These are phyloP conservation scores for Psilocybe cyanescens DNA, from an alignment of 768 basidiomycete genomes.

Conservation along the genomic window DNA sequence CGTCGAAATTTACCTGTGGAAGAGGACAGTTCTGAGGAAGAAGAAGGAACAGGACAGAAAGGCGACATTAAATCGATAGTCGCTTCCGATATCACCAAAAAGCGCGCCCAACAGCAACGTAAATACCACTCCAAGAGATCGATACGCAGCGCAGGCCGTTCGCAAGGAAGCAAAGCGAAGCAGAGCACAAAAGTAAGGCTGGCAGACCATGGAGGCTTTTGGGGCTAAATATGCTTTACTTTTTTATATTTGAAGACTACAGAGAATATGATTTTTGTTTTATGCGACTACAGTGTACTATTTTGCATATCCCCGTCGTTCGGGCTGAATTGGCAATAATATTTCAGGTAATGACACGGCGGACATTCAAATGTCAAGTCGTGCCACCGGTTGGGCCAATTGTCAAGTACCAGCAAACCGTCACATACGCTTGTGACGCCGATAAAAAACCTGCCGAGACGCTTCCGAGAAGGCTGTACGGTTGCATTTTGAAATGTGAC, in stretches of 20 bases:
- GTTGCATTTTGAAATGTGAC: no score
- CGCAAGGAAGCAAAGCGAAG: conserved; percentile 86
- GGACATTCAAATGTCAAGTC: no score
- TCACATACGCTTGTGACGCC: no score
- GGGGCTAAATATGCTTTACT: conserved; percentile 45
- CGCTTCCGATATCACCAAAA: conserved; percentile 59
- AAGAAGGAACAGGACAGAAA: conserved; percentile 31
- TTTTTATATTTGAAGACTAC: not conserved
- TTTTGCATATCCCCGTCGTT: no score
- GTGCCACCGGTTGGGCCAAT: no score
- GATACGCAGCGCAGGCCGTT: conserved; percentile 62
- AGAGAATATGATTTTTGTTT: not conserved
- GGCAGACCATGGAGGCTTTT: conserved; percentile 57
- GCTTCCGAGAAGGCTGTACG: no score
- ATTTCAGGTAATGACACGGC: not conserved
- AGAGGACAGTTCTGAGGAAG: conserved; percentile 27
- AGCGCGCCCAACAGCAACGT: conserved; percentile 63
- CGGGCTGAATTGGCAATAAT: not conserved
- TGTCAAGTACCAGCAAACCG: no score
- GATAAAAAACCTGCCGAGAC: no score
- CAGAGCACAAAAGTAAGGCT: conserved; percentile 69
- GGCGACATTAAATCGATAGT: conserved; percentile 62
- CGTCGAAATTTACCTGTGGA: conserved; percentile 43
- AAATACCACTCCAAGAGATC: conserved; percentile 82
- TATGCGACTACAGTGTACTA: not conserved